phyloP scores from a whole-genome alignment of 192 early-diverging fungal genomes.

The Diversispora eburnea region DNA sequence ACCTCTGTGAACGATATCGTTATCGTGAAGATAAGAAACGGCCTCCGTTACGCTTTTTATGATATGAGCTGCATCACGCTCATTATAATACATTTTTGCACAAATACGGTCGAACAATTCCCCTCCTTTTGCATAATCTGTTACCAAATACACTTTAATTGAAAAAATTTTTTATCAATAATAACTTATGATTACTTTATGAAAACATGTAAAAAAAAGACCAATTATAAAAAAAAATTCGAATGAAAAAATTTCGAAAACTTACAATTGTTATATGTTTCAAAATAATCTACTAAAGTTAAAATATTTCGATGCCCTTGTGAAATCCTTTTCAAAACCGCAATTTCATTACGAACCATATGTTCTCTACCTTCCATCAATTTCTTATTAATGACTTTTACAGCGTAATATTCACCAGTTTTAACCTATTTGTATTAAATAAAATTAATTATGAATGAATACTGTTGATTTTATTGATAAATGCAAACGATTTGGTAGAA shows the following conservation, averaged over 20 bases:
- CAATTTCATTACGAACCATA: constrained; percentile 72
- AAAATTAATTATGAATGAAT: neutral
- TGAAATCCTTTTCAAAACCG: constrained; percentile 63
- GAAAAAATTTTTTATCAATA: neutral
- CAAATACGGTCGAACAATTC: constrained; percentile 91
- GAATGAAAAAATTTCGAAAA: neutral
- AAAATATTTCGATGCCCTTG: constrained; percentile 70
- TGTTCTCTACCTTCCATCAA: constrained; percentile 65
- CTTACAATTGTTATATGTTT: constrained; percentile 66
- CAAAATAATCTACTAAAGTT: constrained; percentile 75
- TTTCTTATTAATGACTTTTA: constrained; percentile 78
- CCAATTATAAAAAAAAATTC: neutral
- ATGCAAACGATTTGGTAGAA: neutral
- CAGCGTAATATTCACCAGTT: constrained; percentile 68
- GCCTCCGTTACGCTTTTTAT: constrained; percentile 74
- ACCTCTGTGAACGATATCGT: constrained; percentile 84
- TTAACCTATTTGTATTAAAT: too few relatives aligned
- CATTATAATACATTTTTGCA: constrained; percentile 64
- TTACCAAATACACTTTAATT: constrained; percentile 66
- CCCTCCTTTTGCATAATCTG: constrained; percentile 78
- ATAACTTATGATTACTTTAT: neutral
- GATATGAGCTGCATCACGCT: constrained; percentile 77
- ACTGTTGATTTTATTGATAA: neutral
- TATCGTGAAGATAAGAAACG: constrained; percentile 79
- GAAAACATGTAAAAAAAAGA: neutral